A percentile compares a stretch with the other conserved stretches of the same genome.
phyloP scores from a whole-genome alignment of 2,329 filamentous ascomycete genomes.

The Metarhizium brunneum region DNA sequence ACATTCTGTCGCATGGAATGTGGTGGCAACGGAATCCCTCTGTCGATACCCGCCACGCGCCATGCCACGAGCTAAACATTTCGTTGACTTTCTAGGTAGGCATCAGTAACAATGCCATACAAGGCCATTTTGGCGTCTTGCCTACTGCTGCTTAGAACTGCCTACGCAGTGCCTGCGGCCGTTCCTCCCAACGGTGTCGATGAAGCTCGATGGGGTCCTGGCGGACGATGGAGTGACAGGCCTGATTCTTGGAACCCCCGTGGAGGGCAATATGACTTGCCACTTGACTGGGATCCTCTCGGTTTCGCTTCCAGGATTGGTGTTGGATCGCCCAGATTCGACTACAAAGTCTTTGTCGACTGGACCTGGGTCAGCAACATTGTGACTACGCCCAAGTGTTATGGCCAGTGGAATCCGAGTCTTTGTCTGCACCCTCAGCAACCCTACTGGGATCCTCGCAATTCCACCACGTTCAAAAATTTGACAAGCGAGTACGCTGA shows the following conservation, averaged over 20 bases:
- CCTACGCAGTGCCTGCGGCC: neutral
- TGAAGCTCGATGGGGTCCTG: neutral
- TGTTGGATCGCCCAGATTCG: slow-evolving; percentile 7
- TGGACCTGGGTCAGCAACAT: slow-evolving; percentile 13
- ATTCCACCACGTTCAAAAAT: slow-evolving; percentile 8
- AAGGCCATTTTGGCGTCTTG: neutral
- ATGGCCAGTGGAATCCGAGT: slow-evolving; percentile 5
- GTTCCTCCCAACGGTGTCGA: neutral
- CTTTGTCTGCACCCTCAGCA: slow-evolving; percentile 8
- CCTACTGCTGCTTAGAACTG: slow-evolving; percentile 1
- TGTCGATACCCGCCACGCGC: neutral
- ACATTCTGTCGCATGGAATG: neutral
- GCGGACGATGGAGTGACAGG: neutral
- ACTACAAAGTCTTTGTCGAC: slow-evolving; percentile 11
- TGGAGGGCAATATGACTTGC: slow-evolving; percentile 6
- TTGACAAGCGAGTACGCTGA: slow-evolving; percentile 5
- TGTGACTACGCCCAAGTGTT: slow-evolving; percentile 9
- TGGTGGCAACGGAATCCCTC: neutral
- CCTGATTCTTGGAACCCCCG: neutral
- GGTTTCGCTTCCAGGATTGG: slow-evolving; percentile 8
- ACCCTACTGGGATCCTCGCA: slow-evolving; percentile 7
- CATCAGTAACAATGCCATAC: neutral
- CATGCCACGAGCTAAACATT: neutral
- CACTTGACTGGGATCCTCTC: slow-evolving; percentile 7
- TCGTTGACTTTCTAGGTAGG: neutral